Conservation (phyloP, 2,329 filamentous ascomycete species). For the Penicillium sp. region DNA sequence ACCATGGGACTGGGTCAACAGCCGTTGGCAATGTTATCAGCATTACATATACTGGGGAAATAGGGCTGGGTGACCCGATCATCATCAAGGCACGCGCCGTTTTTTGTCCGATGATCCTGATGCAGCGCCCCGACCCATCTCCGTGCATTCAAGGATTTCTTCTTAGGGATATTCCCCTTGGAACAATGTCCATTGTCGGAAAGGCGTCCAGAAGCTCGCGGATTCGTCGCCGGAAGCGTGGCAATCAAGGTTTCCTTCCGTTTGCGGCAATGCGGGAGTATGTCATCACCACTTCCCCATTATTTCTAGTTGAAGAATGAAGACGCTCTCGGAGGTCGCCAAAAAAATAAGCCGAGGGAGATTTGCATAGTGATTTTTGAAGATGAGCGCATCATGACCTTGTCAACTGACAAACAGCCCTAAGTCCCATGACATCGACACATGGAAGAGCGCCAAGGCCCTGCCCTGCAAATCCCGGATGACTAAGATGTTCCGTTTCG, state of each 20-base stretch:
- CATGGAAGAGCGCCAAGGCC: too few relatives aligned
- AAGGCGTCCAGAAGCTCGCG: slow-evolving; percentile 9
- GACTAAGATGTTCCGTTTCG: background rate
- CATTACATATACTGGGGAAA: slow-evolving; percentile 30
- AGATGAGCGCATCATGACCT: slow-evolving; percentile 14
- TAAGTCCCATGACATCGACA: slow-evolving; percentile 15
- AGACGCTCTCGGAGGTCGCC: background rate
- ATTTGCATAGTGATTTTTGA: too few relatives aligned
- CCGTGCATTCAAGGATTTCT: background rate
- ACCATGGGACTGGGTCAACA: slow-evolving; percentile 37
- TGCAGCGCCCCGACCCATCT: slow-evolving; percentile 12
- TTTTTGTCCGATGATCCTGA: slow-evolving; percentile 27
- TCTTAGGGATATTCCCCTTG: background rate
- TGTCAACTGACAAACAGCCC: slow-evolving; percentile 24
- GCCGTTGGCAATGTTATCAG: slow-evolving; percentile 34
- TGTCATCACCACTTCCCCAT: slow-evolving; percentile 24
- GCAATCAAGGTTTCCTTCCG: slow-evolving; percentile 24
- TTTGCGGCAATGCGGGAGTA: slow-evolving; percentile 27
- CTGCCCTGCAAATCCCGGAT: too few relatives aligned
- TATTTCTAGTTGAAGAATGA: slow-evolving; percentile 14
- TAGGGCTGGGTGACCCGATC: slow-evolving; percentile 15
- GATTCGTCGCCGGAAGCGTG: slow-evolving; percentile 17
- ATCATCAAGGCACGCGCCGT: slow-evolving; percentile 14
- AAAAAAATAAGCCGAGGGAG: background rate
- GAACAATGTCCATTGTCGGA: slow-evolving; percentile 14